Base-by-base conservation (phyloP, 73 alveolate species). In the Paramecium tetraurelia region DNA sequence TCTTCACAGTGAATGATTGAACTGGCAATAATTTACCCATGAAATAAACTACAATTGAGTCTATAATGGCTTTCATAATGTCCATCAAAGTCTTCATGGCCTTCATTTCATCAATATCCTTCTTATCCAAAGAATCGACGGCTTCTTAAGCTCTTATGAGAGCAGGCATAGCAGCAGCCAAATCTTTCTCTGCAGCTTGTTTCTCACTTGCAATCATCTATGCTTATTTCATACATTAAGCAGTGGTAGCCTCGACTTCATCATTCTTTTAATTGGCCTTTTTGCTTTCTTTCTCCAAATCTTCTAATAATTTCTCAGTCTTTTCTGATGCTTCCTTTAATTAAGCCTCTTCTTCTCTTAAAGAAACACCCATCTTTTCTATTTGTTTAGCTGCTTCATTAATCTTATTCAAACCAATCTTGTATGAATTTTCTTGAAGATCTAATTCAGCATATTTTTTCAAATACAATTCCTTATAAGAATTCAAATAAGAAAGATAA, bases 141-240 rank as follows among this genome's bases (percentile, higher is more conserved):
- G 99, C 99, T 14, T 94, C 98, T 85, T 98, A 97, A 4, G 99
- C 99, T 95, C 98, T 98, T 36, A 95, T 96, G 92, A 99, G 97
- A 94, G 94, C 98, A 12, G 99, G 99, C 96, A 98, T 84, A 8
- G 99, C 99, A 53, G 92, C 88, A 69, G 99, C 99, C 72, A 99
- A 96, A 90, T 99, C 99, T 77, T 96, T 95, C 85, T 99, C 98
- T 43, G 99, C 99, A 75, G 96, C 99, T 59, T 95, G 99, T 93
- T 97, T 95, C 93, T 99, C 99, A 38, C 93, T 95, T 86, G 96
- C 96, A 84, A 99, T 99, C 95, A 96, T 95, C 58, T 92, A 96
- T 29, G 99, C 99, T 93, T 98, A 96, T 40, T 96, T 98, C 93
- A 96, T 95, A 93, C 99, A 99, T 59, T 94, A 95, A 36, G 96